Base-by-base conservation (phyloP, 352 stramenopile genomes). In the Globisporangium iwayamae region DNA sequence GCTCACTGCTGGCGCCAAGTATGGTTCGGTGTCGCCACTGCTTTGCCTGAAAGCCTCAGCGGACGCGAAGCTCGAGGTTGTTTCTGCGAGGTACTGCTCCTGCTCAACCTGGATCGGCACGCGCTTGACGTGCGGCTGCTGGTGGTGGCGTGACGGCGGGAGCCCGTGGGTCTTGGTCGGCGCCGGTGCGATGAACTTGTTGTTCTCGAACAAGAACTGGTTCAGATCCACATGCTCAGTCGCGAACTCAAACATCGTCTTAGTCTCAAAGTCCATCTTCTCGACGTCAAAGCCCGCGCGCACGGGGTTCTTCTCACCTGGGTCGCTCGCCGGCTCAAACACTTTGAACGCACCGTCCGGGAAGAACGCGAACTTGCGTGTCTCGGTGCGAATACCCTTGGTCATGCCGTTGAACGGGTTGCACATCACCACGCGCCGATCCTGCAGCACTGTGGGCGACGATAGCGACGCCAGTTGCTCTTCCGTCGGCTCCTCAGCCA, bases 281-380 rank as follows among this genome's bases (percentile, higher is more conserved):
- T 86, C 78, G 1, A 79, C 56, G 56, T 89, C 82, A 56, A 89
- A 91, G n/a, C 79, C 81, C 5, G 74, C 73, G 51, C 66, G 68
- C 14, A 89, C 50, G 8, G 81, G 79, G 5, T 73, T 68, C 61
- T 86, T 82, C 68, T 91, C 81, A 3, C 60, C 59, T 36, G 74
- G 69, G 57, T 91, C 81, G n/a, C 58, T 65, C 8, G 52, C 70
- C 25, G 73, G 70, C 48, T 81, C 71, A 53, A 91, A 91, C 25
- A 91, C 79, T 41, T 87, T 87, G 72, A 80, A 90, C 18, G 75
- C 79, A 13, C 78, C 72, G 56, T 90, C 79, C 0, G 77, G 70
- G 47, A 83, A 80, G 71, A 84, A 91, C n/a, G 84, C 73, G 68
- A 85, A 91, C 74, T 91, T 91, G 67, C 78, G 70, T 47, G 85